phyloP scores from a whole-genome alignment of 1,139 yeast genomes.

The Debaryomyces sp. region DNA sequence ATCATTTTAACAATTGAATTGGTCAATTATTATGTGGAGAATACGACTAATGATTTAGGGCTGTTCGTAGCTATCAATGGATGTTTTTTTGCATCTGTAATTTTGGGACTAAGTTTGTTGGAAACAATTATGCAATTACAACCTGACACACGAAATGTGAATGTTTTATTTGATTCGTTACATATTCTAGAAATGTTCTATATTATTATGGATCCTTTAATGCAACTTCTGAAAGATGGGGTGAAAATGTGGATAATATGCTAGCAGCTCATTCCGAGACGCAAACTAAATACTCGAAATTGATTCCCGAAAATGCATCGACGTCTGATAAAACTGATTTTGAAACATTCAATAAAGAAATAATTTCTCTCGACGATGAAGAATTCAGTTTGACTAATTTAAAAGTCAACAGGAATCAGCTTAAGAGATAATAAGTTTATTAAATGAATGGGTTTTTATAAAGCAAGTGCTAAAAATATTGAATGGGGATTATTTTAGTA shows the following conservation, averaged over 20 bases:
- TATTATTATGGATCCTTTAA: neutral
- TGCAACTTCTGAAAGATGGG: neutral
- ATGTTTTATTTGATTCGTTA: neutral
- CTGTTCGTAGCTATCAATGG: slow-evolving; percentile 15
- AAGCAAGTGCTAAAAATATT: no score
- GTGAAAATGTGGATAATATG: neutral
- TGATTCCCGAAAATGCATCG: neutral
- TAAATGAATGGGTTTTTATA: no score
- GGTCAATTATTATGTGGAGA: slow-evolving; percentile 16
- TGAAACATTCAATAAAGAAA: neutral
- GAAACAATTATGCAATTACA: neutral
- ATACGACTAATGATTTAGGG: slow-evolving; percentile 15
- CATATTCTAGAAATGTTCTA: neutral
- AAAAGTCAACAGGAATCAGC: no score
- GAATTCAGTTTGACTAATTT: no score
- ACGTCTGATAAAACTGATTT: neutral
- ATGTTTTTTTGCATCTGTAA: slow-evolving; percentile 14
- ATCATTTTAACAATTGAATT: slow-evolving; percentile 18
- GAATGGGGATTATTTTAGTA: no score
- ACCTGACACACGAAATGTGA: neutral
- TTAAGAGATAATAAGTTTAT: no score
- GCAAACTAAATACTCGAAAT: neutral
- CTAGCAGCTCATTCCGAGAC: neutral
- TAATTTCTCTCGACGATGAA: no score
- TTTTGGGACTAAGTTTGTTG: neutral